These are phyloP conservation scores for Xylariaceae sp. DNA, from an alignment of 2,329 filamentous ascomycete genomes.

Conservation along the genomic window DNA sequence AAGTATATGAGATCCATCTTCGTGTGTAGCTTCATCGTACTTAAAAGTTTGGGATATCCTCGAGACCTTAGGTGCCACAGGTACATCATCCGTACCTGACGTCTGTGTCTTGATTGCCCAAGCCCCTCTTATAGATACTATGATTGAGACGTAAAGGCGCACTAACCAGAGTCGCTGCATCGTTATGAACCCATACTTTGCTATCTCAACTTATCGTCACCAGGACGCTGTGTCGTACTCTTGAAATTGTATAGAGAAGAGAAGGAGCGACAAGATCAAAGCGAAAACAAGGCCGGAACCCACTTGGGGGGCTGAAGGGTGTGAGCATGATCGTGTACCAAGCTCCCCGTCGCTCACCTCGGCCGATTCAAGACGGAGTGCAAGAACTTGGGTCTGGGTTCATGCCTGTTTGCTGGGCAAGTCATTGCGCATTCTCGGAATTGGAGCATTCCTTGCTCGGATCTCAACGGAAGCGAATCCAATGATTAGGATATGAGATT, in stretches of 20 bases:
- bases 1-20: slow-evolving; percentile 9
- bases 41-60: no score
- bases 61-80: background rate
- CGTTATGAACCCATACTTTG: slow-evolving; percentile 27
- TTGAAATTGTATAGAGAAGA: slow-evolving; percentile 17
- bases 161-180: slow-evolving; percentile 32
- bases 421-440: slow-evolving; percentile 6
- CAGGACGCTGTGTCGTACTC: slow-evolving; percentile 21
- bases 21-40: slow-evolving; percentile 14
- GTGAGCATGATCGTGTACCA: slow-evolving; percentile 5
- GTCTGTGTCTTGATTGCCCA: slow-evolving; percentile 19
- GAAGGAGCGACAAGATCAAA: slow-evolving; percentile 15
- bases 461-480: slow-evolving; percentile 6
- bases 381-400: slow-evolving; percentile 9
- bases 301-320: slow-evolving; percentile 15
- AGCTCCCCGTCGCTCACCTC: no score
- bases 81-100: no score
- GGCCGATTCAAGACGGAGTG: slow-evolving; percentile 1
- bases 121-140: slow-evolving; percentile 27
- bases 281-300: slow-evolving; percentile 16
- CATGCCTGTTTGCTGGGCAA: slow-evolving; percentile 19
- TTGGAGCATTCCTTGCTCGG: slow-evolving; percentile 10
- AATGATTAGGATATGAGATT: slow-evolving; percentile 21
- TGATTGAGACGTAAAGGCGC: slow-evolving; percentile 26
- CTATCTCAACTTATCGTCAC: slow-evolving; percentile 16